A percentile compares a stretch with the other conserved stretches of the same genome.
phyloP scores from a whole-genome alignment of 106 monocot genomes.

The Platanthera guangdongensis region DNA sequence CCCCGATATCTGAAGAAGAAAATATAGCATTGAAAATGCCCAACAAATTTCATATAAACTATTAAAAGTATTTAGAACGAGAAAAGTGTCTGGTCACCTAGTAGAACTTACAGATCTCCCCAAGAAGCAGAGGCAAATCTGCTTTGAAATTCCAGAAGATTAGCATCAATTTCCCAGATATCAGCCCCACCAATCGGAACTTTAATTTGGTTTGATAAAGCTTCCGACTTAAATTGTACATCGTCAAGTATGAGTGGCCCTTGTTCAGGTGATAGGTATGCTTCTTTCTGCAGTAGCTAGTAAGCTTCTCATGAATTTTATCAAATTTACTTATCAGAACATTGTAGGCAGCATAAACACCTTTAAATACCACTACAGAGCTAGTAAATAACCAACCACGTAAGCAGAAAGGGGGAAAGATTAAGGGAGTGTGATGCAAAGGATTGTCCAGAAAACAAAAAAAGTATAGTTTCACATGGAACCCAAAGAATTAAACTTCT shows the following conservation, averaged over 20 bases:
- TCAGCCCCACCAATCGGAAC: slow-evolving; percentile 56
- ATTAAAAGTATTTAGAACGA: neutral
- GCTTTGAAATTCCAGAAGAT: slow-evolving; percentile 44
- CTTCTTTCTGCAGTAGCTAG: slow-evolving; percentile 23
- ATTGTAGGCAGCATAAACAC: neutral
- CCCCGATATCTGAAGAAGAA: slow-evolving; percentile 5
- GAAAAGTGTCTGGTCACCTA: neutral
- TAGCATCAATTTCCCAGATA: slow-evolving; percentile 66
- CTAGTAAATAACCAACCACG: neutral
- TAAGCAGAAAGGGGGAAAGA: neutral
- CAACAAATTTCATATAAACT: neutral
- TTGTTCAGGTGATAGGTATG: slow-evolving; percentile 19
- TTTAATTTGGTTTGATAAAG: slow-evolving; percentile 24
- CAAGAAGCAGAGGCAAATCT: slow-evolving; percentile 69
- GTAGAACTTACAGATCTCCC: slow-evolving; percentile 56
- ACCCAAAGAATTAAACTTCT: too few relatives aligned
- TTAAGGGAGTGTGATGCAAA: too few relatives aligned
- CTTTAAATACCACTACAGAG: neutral
- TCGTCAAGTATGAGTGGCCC: slow-evolving; percentile 28
- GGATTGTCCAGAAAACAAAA: too few relatives aligned
- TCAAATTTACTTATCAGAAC: neutral
- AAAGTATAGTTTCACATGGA: too few relatives aligned
- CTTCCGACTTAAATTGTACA: slow-evolving; percentile 5
- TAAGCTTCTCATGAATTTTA: neutral
- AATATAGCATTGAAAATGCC: neutral